These are phyloP conservation scores for Kazachstania sp. DNA, from an alignment of 1,139 yeast genomes.

Conservation along the genomic window DNA sequence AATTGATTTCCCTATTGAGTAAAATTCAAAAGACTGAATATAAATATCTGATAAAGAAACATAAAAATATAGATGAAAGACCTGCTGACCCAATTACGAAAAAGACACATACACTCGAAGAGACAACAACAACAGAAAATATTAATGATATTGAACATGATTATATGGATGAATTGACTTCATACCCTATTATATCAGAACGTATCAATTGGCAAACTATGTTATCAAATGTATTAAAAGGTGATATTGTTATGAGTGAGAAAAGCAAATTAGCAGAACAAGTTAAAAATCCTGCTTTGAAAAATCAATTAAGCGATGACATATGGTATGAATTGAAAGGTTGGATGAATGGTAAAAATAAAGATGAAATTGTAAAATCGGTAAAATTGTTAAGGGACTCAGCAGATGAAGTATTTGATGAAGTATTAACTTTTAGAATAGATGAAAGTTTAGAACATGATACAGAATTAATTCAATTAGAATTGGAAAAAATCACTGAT, in stretches of 20 bases:
- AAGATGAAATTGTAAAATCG: conserved; percentile 67
- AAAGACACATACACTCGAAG: neutral
- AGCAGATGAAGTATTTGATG: conserved; percentile 66
- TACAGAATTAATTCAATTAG: conserved; percentile 15
- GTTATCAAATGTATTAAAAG: conserved; percentile 83
- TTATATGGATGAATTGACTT: conserved; percentile 12
- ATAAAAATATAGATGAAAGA: conserved; percentile 1
- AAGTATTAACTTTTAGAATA: conserved; percentile 40
- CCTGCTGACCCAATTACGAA: neutral
- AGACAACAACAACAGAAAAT: neutral
- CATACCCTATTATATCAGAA: conserved; percentile 61
- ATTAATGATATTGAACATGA: neutral
- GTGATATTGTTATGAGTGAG: conserved; percentile 88
- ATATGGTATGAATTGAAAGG: conserved; percentile 70
- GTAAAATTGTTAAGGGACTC: conserved; percentile 61
- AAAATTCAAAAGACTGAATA: conserved; percentile 5
- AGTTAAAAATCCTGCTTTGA: conserved; percentile 35
- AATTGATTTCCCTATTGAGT: conserved; percentile 10
- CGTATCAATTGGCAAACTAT: conserved; percentile 94
- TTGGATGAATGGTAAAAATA: conserved; percentile 68
- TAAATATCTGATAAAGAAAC: neutral
- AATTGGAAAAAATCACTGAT: conserved; percentile 38
- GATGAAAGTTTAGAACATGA: conserved; percentile 10
- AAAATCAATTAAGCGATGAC: conserved; percentile 59
- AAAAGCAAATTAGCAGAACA: conserved; percentile 64